phyloP scores from a whole-genome alignment of 192 early-diverging fungal genomes.

The Backusella tarrabulga region DNA sequence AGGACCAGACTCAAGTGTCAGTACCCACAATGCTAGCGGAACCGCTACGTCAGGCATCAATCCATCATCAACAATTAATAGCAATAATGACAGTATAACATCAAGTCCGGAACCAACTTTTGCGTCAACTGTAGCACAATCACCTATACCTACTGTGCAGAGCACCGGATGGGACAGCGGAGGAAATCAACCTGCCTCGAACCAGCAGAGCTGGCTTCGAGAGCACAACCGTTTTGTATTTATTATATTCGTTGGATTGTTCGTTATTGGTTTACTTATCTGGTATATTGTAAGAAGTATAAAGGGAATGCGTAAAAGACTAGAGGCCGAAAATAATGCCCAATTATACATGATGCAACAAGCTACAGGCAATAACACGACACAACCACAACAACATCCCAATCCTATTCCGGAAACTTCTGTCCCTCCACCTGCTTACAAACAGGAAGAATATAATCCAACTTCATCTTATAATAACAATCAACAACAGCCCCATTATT shows the following conservation, averaged over 20 bases:
- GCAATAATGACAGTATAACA: neutral
- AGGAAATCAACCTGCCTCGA: neutral
- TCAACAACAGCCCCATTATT: neutral
- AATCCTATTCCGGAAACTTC: neutral
- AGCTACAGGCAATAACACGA: neutral
- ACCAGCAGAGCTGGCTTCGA: slow-evolving; percentile 30
- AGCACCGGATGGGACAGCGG: slow-evolving; percentile 7
- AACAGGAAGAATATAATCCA: neutral
- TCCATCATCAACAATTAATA: neutral
- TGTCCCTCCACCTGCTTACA: slow-evolving; percentile 10
- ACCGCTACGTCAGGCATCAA: neutral
- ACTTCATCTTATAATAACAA: neutral
- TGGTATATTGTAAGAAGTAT: slow-evolving; percentile 27
- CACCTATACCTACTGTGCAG: slow-evolving; percentile 11
- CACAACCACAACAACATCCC: neutral
- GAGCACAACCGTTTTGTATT: slow-evolving; percentile 36
- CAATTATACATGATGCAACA: slow-evolving; percentile 27
- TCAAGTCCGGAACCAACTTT: neutral
- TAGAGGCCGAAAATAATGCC: slow-evolving; percentile 16
- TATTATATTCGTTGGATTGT: slow-evolving; percentile 29
- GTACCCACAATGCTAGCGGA: neutral
- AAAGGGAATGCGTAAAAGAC: slow-evolving; percentile 27
- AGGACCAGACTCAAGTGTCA: neutral
- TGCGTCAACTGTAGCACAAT: neutral
- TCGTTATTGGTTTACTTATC: slow-evolving; percentile 13